phyloP scores from a whole-genome alignment of 768 basidiomycete species.

The Clavaria fumosa region DNA sequence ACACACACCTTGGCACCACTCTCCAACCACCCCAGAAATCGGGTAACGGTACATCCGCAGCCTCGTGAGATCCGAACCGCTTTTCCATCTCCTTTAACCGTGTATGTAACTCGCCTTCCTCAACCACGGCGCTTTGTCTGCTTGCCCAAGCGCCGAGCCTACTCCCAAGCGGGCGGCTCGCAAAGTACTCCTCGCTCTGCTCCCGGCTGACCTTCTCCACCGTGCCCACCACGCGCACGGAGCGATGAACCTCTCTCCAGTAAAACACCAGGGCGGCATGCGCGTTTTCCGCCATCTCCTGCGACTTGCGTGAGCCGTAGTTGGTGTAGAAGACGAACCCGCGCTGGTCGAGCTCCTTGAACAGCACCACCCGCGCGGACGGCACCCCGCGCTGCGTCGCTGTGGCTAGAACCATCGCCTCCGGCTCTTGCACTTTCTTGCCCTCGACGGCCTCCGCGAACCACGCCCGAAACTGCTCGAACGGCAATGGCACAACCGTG shows the following conservation, averaged over 20 bases:
- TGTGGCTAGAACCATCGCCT: slow-evolving; percentile 75
- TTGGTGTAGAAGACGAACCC: slow-evolving; percentile 98
- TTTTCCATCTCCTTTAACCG: slow-evolving; percentile 43
- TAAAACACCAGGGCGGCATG: slow-evolving; percentile 77
- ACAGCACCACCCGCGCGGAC: slow-evolving; percentile 76
- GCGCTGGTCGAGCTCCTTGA: slow-evolving; percentile 75
- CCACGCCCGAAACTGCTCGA: slow-evolving; percentile 81
- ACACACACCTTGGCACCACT: slow-evolving; percentile 78
- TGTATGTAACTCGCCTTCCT: slow-evolving; percentile 50
- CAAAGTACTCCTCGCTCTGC: slow-evolving; percentile 77
- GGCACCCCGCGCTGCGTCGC: slow-evolving; percentile 60
- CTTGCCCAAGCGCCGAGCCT: slow-evolving; percentile 90
- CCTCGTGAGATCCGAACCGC: slow-evolving; percentile 33
- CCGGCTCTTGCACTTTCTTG: slow-evolving; percentile 65
- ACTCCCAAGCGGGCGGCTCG: slow-evolving; percentile 67
- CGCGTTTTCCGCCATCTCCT: slow-evolving; percentile 63
- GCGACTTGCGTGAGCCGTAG: slow-evolving; percentile 85
- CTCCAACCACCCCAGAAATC: slow-evolving; percentile 97
- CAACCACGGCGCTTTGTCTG: slow-evolving; percentile 67
- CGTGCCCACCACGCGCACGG: slow-evolving; percentile 70
- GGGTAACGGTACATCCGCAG: slow-evolving; percentile 54
- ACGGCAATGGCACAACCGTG: slow-evolving; percentile 48
- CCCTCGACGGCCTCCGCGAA: slow-evolving; percentile 47
- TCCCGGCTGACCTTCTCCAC: slow-evolving; percentile 62
- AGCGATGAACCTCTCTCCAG: slow-evolving; percentile 74